phyloP scores from a whole-genome alignment of 345 rosid genomes.

The Geranium brycei region DNA sequence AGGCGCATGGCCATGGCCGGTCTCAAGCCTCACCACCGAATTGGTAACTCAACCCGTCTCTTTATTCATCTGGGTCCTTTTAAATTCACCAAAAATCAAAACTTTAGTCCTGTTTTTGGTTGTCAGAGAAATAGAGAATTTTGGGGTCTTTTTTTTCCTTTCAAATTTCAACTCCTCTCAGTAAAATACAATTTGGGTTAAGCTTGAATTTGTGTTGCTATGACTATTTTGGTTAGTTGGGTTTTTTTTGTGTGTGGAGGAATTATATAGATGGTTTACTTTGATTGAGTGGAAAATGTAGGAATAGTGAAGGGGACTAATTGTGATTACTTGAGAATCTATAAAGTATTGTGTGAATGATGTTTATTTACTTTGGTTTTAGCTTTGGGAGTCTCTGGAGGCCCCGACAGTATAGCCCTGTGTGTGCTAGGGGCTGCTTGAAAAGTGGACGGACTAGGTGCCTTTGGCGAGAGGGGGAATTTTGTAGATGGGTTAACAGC shows the following conservation, averaged over 20 bases:
- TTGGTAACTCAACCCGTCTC: constrained; percentile 31
- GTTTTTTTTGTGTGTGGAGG: background rate
- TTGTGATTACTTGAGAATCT: background rate
- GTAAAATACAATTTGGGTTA: background rate
- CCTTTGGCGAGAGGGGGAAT: constrained; percentile 20
- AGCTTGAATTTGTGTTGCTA: background rate
- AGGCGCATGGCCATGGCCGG: constrained; percentile 73
- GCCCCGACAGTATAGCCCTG: constrained; percentile 91
- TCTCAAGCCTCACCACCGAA: constrained; percentile 67
- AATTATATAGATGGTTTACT: background rate
- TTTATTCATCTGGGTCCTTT: constrained; percentile 2
- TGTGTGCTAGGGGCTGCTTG: constrained; percentile 71
- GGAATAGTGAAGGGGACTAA: no score
- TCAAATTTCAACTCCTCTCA: background rate
- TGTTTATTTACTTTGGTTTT: background rate
- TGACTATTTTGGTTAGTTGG: no score
- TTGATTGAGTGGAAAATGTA: background rate
- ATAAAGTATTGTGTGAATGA: background rate
- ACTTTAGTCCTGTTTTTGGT: background rate
- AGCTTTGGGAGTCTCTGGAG: constrained; percentile 94
- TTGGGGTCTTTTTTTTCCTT: background rate
- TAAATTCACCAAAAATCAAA: background rate
- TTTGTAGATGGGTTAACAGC: constrained; percentile 73
- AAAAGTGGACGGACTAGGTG: constrained; percentile 39
- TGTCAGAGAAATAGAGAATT: background rate